Conservation (phyloP, 768 basidiomycete genomes). For the Candolleomyces aberdarensis region DNA sequence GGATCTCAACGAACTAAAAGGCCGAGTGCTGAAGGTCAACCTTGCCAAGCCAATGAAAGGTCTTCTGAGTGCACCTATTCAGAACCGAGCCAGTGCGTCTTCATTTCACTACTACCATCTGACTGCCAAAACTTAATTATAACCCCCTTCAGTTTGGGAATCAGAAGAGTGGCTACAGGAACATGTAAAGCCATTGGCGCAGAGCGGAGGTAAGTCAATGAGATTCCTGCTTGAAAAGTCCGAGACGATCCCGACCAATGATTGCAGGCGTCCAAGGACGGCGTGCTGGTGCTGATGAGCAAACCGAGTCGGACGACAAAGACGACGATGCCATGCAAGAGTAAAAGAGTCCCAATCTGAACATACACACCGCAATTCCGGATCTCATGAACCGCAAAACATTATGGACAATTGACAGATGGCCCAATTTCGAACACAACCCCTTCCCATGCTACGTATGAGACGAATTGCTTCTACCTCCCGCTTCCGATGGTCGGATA, state of each 20-base stretch:
- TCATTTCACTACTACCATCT: background rate
- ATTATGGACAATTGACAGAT: background rate
- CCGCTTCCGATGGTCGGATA: background rate
- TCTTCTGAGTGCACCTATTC: constrained; percentile 48
- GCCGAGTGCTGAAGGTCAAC: constrained; percentile 77
- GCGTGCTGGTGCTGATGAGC: constrained; percentile 28
- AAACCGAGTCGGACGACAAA: constrained; percentile 25
- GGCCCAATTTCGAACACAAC: background rate
- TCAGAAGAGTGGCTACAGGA: constrained; percentile 90
- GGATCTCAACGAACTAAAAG: constrained; percentile 88
- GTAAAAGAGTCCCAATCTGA: constrained; percentile 22
- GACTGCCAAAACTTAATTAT: background rate
- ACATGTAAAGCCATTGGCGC: constrained; percentile 73
- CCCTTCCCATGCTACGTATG: background rate
- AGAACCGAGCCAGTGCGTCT: constrained; percentile 76
- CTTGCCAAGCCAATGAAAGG: constrained; percentile 81
- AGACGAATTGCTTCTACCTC: background rate
- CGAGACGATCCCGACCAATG: background rate
- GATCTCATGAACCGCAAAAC: background rate
- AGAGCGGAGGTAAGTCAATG: constrained; percentile 61
- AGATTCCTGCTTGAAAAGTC: constrained; percentile 1
- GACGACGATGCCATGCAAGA: constrained; percentile 67
- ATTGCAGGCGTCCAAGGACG: constrained; percentile 54
- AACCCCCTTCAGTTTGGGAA: constrained; percentile 76
- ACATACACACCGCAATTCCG: background rate